Percentiles rank a stretch among this genome's conserved stretches.
Evolutionary conservation across 2,329 filamentous ascomycete genomes (phyloP).

Genomic region (Paecilomyces niveus): DNA sequence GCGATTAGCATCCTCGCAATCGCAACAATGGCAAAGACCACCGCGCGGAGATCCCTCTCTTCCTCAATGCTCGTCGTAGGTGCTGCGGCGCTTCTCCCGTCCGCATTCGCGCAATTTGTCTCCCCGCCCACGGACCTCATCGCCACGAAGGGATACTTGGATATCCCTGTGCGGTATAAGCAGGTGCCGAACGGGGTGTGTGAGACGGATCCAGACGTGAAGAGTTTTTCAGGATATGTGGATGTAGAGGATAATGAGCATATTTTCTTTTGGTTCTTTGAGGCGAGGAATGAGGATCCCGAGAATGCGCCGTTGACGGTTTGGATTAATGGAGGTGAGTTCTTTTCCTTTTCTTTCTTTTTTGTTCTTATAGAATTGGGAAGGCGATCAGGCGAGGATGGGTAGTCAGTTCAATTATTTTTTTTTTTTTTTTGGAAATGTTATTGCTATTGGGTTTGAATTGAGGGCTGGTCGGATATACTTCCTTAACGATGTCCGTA

Average conservation of each 20-base stretch:
- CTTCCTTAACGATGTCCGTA: too few relatives aligned
- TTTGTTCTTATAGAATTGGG: not conserved
- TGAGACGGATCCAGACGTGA: constrained; percentile 10
- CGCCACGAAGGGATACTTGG: constrained; percentile 28
- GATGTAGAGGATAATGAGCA: not conserved
- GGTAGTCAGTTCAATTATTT: not conserved
- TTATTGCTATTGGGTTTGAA: too few relatives aligned
- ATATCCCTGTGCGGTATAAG: constrained; percentile 42
- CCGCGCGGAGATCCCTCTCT: not conserved
- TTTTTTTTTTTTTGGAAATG: too few relatives aligned
- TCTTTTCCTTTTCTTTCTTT: not conserved
- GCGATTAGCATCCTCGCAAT: not conserved
- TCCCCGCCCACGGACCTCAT: constrained; percentile 29
- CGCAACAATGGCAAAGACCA: not conserved
- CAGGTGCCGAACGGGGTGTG: constrained; percentile 42
- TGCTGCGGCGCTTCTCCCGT: not conserved
- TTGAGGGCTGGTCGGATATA: too few relatives aligned
- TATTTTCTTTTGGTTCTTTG: not conserved
- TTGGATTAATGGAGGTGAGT: constrained; percentile 49
- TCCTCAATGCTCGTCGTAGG: not conserved
- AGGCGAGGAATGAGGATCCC: constrained; percentile 25
- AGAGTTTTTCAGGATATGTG: not conserved
- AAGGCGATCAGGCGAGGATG: not conserved
- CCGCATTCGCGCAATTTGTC: constrained; percentile 26
- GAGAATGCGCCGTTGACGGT: constrained; percentile 51